Conservation (phyloP, 139 green algal species). For the Chlamydomonas sphaeroides region DNA sequence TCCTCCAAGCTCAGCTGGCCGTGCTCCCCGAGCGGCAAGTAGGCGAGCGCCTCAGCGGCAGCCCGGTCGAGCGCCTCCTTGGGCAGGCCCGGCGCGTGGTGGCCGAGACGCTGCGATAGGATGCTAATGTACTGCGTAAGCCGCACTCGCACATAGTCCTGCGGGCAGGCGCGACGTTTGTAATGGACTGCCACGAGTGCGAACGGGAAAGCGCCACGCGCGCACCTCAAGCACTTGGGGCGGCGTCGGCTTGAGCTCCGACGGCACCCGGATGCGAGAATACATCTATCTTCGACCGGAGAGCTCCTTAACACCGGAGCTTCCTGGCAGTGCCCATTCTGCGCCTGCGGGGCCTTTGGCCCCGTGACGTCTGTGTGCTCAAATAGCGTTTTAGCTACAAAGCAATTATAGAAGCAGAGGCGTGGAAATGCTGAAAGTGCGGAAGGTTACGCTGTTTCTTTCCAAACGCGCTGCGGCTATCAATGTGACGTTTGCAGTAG, state of each 20-base stretch:
- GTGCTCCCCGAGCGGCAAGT: slow-evolving; percentile 74
- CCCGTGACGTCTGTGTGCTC: too few relatives aligned
- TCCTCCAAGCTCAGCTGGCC: slow-evolving; percentile 63
- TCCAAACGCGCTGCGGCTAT: too few relatives aligned
- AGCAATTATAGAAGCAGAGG: too few relatives aligned
- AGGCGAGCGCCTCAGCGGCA: slow-evolving; percentile 60
- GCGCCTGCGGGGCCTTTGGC: too few relatives aligned
- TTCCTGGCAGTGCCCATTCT: too few relatives aligned
- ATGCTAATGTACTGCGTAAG: slow-evolving; percentile 38
- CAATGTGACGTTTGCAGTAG: too few relatives aligned
- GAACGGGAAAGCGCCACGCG: too few relatives aligned
- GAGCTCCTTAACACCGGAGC: too few relatives aligned
- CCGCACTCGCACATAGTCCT: slow-evolving; percentile 49
- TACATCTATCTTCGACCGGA: too few relatives aligned
- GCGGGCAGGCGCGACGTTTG: background rate
- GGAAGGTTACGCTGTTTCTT: too few relatives aligned
- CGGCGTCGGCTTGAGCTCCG: slow-evolving; percentile 30
- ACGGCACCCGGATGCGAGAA: background rate
- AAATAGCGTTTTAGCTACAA: too few relatives aligned
- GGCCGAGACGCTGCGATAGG: slow-evolving; percentile 25
- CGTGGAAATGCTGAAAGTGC: too few relatives aligned
- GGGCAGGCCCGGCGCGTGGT: slow-evolving; percentile 55
- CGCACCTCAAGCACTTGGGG: slow-evolving; percentile 21
- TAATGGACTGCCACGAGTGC: background rate
- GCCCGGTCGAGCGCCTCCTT: slow-evolving; percentile 63